Percentiles rank a stretch among this genome's conserved stretches.
Evolutionary conservation across 2,329 filamentous ascomycete species (phyloP).

Genomic region (Ophiostoma montium): DNA sequence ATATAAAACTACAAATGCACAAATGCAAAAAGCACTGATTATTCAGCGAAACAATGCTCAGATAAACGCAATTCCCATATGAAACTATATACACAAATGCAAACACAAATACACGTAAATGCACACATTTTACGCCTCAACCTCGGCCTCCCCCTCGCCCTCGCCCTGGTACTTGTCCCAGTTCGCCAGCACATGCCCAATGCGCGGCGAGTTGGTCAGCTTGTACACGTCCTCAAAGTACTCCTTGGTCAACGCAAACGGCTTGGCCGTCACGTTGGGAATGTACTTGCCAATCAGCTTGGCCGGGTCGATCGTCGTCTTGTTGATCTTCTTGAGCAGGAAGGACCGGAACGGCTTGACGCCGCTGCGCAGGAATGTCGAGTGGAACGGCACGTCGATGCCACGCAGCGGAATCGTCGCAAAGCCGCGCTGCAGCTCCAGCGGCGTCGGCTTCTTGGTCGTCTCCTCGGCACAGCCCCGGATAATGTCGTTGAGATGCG

Average conservation of each 20-base stretch:
- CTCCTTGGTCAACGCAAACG: conserved; percentile 92
- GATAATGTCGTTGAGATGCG: conserved; percentile 82
- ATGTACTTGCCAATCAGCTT: conserved; percentile 99
- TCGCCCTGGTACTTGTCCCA: conserved; percentile 61
- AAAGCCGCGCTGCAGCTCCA: conserved; percentile 87
- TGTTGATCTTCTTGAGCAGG: conserved; percentile 99
- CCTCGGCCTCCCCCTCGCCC: conserved; percentile 11
- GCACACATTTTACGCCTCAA: not conserved
- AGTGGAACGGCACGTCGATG: conserved; percentile 98
- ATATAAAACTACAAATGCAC: no score
- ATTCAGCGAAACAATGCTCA: not conserved
- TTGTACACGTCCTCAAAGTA: conserved; percentile 99
- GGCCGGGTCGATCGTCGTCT: conserved; percentile 92
- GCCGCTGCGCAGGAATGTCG: conserved; percentile 90
- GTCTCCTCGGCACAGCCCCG: conserved; percentile 76
- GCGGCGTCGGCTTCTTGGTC: conserved; percentile 70
- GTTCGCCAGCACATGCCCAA: conserved; percentile 71
- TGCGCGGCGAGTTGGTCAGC: conserved; percentile 71
- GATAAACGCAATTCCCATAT: no score
- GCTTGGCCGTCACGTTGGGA: conserved; percentile 91
- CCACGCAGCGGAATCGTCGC: conserved; percentile 93
- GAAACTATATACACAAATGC: not conserved
- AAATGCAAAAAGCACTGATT: not conserved
- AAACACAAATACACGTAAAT: not conserved
- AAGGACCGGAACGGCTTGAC: conserved; percentile 99